These are phyloP conservation scores for Pseudopithomyces maydicus DNA, from an alignment of 2,329 filamentous ascomycete species.

Conservation along the genomic window DNA sequence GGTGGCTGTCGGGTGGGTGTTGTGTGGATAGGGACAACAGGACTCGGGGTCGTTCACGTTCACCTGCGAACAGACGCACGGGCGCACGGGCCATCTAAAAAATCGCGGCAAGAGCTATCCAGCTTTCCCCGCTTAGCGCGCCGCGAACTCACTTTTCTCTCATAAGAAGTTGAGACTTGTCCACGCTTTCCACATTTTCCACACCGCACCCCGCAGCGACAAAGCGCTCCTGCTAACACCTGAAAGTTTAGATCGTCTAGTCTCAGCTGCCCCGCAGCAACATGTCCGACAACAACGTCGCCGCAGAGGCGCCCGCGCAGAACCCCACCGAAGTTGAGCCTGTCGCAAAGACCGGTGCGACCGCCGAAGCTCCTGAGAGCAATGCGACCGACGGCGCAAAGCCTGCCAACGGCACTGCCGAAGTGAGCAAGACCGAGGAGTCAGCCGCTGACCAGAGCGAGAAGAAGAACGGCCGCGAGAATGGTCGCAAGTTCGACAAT, in stretches of 20 bases:
- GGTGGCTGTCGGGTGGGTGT: conserved; percentile 24
- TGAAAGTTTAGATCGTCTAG: conserved; percentile 15
- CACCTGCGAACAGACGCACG: background rate
- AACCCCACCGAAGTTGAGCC: conserved; percentile 21
- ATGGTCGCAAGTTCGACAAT: conserved; percentile 5
- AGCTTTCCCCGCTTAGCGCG: conserved; percentile 15
- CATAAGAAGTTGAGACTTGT: background rate
- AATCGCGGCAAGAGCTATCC: conserved; percentile 9
- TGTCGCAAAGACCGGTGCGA: conserved; percentile 1
- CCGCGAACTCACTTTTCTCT: conserved; percentile 14
- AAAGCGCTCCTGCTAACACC: conserved; percentile 1
- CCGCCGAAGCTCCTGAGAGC: background rate
- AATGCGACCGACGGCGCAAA: conserved; percentile 14
- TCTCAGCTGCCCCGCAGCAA: conserved; percentile 9
- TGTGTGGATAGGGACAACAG: conserved; percentile 5
- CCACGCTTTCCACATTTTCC: too few relatives aligned
- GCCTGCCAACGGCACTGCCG: conserved; percentile 18
- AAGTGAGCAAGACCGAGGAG: conserved; percentile 24
- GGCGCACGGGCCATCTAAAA: conserved; percentile 5
- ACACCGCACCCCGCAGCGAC: too few relatives aligned
- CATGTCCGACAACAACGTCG: conserved; percentile 29
- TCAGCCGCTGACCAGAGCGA: conserved; percentile 7
- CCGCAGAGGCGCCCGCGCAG: conserved; percentile 19
- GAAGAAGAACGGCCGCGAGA: background rate
- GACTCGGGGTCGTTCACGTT: conserved; percentile 5